Conservation (phyloP, 768 basidiomycete genomes). For the Leccinum olivaceopallidum region DNA sequence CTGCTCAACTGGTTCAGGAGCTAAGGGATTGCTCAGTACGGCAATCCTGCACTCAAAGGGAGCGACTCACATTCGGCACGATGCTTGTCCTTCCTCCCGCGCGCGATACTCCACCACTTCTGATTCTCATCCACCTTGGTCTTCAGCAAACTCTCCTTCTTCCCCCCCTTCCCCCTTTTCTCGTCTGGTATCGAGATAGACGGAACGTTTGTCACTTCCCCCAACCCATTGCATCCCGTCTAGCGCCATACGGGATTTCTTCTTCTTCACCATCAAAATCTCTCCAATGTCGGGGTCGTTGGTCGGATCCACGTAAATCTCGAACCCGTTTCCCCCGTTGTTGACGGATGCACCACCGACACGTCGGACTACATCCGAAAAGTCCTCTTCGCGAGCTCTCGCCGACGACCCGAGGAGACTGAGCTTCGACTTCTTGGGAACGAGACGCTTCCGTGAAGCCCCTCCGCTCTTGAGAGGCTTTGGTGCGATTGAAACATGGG, state of each 20-base stretch:
- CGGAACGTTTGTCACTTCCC: slow-evolving; percentile 62
- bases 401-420: slow-evolving; percentile 39
- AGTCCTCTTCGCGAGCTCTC: slow-evolving; percentile 43
- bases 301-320: slow-evolving; percentile 69
- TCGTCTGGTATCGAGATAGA: slow-evolving; percentile 30
- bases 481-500: slow-evolving; percentile 31
- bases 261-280: slow-evolving; percentile 75
- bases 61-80: slow-evolving; percentile 34
- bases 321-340: slow-evolving; percentile 52
- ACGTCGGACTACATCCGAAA: slow-evolving; percentile 61
- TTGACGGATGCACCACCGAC: slow-evolving; percentile 34
- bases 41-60: background rate
- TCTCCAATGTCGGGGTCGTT: slow-evolving; percentile 68
- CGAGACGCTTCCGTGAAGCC: slow-evolving; percentile 48
- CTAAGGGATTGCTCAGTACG: slow-evolving; percentile 29
- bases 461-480: slow-evolving; percentile 20
- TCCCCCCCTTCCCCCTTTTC: slow-evolving; percentile 40
- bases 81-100: slow-evolving; percentile 54
- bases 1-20: slow-evolving; percentile 44
- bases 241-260: slow-evolving; percentile 62
- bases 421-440: slow-evolving; percentile 75
- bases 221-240: slow-evolving; percentile 56
- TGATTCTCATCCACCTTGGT: slow-evolving; percentile 49
- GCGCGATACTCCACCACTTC: slow-evolving; percentile 84
- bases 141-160: slow-evolving; percentile 35